These are phyloP conservation scores for Naganishia onofrii DNA, from an alignment of 768 basidiomycete species.

Conservation along the genomic window DNA sequence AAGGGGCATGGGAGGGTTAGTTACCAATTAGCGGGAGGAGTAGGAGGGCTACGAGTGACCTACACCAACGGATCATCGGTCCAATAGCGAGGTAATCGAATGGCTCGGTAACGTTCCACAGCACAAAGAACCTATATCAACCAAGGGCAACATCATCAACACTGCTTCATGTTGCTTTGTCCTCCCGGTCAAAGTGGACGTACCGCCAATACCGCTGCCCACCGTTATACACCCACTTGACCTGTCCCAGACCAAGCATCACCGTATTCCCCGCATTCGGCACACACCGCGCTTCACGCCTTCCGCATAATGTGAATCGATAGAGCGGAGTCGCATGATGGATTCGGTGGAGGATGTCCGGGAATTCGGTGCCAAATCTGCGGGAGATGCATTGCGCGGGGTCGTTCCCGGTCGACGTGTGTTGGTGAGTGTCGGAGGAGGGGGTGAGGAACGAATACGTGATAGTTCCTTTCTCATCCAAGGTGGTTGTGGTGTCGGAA, in stretches of 20 bases:
- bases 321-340: constrained; percentile 17
- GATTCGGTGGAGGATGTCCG: neutral
- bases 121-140: constrained; percentile 1
- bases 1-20: too few relatives aligned
- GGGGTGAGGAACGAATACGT: neutral
- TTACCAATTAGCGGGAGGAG: too few relatives aligned
- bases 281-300: neutral
- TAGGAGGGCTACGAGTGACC: neutral
- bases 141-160: too few relatives aligned
- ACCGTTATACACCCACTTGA: neutral
- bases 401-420: too few relatives aligned
- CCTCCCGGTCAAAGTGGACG: neutral
- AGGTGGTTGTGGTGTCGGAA: neutral
- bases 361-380: neutral
- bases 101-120: constrained; percentile 18
- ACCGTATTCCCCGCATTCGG: constrained; percentile 9
- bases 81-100: constrained; percentile 8
- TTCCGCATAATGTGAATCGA: constrained; percentile 6
- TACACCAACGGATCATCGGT: constrained; percentile 15
- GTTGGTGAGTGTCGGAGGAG: too few relatives aligned
- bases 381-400: neutral
- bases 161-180: too few relatives aligned
- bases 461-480: neutral
- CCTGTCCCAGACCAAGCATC: constrained; percentile 13
- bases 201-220: constrained; percentile 20